phyloP scores from a whole-genome alignment of 768 basidiomycete genomes.

The Neoboletus brunneissimus region DNA sequence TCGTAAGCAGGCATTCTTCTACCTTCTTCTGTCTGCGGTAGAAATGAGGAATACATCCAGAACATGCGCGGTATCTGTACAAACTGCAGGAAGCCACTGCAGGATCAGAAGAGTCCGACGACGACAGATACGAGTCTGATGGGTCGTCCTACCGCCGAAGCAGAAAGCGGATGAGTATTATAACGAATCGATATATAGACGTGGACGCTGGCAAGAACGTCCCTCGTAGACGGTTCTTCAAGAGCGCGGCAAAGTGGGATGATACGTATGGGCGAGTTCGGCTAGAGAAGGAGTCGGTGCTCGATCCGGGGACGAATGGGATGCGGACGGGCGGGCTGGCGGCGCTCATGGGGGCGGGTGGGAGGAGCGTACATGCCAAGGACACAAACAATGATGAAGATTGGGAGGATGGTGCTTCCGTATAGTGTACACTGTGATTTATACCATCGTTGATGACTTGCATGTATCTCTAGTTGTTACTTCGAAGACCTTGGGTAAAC shows the following conservation, averaged over 20 bases:
- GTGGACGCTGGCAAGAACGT: conserved; percentile 33
- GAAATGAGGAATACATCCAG: conserved; percentile 33
- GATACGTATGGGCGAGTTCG: conserved; percentile 25
- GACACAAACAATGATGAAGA: conserved; percentile 26
- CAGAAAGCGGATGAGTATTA: conserved; percentile 64
- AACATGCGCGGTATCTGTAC: conserved; percentile 66
- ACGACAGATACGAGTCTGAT: conserved; percentile 49
- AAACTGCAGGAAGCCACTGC: conserved; percentile 50
- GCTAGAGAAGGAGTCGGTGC: conserved; percentile 22
- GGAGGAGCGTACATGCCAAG: conserved; percentile 12
- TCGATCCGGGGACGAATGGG: conserved; percentile 18
- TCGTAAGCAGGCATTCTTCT: conserved; percentile 45
- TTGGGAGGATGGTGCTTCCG: conserved; percentile 31
- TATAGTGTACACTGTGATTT: conserved; percentile 10
- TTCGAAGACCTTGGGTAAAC: neutral
- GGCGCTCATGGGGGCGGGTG: conserved; percentile 28
- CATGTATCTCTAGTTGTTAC: conserved; percentile 5
- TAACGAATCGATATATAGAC: conserved; percentile 59
- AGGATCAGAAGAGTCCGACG: conserved; percentile 47
- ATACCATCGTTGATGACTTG: neutral
- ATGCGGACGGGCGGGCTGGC: conserved; percentile 13
- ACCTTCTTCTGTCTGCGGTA: neutral
- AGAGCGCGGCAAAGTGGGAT: conserved; percentile 42
- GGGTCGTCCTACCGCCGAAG: conserved; percentile 40
- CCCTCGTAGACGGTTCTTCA: conserved; percentile 57